Evolutionary conservation across 2,329 filamentous ascomycete genomes (phyloP).

Genomic region (Alternaria postmessia): DNA sequence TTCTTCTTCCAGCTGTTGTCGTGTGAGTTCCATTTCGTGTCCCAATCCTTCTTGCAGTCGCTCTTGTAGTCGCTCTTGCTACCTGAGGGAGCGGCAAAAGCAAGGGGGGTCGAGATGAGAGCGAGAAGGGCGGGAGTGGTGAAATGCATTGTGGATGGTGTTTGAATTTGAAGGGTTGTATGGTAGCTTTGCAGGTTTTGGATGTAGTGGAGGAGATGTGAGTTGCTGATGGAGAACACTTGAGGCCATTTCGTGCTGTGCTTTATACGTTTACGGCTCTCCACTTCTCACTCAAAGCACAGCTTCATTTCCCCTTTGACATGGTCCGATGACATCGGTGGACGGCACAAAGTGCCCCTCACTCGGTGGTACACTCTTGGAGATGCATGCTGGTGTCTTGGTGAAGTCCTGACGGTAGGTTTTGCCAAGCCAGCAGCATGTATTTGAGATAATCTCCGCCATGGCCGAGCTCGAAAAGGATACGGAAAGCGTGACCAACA

Average conservation of each 20-base stretch:
- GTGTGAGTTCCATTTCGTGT: conserved; percentile 30
- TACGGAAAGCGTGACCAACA: conserved; percentile 2
- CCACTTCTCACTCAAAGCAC: conserved; percentile 4
- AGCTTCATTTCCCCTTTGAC: background rate
- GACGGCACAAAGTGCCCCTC: conserved; percentile 5
- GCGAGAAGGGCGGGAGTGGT: conserved; percentile 28
- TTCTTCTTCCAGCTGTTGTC: conserved; percentile 33
- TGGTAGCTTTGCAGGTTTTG: background rate
- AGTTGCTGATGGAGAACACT: conserved; percentile 13
- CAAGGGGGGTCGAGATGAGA: conserved; percentile 29
- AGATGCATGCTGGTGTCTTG: conserved; percentile 18
- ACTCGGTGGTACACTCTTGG: conserved; percentile 24
- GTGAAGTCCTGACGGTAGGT: conserved; percentile 7
- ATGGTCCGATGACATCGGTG: conserved; percentile 28
- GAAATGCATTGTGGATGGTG: conserved; percentile 30
- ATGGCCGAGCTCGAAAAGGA: background rate
- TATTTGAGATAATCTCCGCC: conserved; percentile 18
- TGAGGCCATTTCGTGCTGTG: background rate
- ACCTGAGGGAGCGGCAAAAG: conserved; percentile 29
- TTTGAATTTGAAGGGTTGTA: background rate
- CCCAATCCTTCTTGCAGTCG: conserved; percentile 31
- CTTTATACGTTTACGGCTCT: conserved; percentile 30
- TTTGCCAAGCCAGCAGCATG: conserved; percentile 25
- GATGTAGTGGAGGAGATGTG: background rate
- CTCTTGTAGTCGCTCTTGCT: conserved; percentile 22